phyloP scores from a whole-genome alignment of 345 rosid genomes.

The Populus simonii region DNA sequence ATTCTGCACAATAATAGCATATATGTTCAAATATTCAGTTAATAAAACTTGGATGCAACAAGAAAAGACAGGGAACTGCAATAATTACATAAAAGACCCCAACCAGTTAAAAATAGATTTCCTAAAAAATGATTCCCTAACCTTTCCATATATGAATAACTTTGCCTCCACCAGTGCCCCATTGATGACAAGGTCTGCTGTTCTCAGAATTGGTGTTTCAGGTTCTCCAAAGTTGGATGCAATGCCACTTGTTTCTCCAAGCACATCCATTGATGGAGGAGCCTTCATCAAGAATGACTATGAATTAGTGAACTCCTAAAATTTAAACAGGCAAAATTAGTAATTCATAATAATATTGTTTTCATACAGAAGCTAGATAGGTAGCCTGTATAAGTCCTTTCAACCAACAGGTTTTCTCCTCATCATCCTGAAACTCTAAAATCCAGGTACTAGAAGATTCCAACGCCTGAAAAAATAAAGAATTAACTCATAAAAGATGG shows the following conservation, averaged over 20 bases:
- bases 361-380: slow-evolving; percentile 88
- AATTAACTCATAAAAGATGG: not conserved
- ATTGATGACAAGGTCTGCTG: slow-evolving; percentile 75
- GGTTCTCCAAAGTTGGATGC: slow-evolving; percentile 37
- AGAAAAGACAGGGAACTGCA: not conserved
- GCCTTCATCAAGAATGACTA: slow-evolving; percentile 41
- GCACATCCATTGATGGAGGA: slow-evolving; percentile 63
- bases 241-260: slow-evolving; percentile 49
- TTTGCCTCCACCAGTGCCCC: slow-evolving; percentile 80
- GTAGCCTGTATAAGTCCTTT: slow-evolving; percentile 86
- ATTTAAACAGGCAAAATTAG: slow-evolving; percentile 2
- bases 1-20: slow-evolving; percentile 35
- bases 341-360: slow-evolving; percentile 10
- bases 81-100: not conserved
- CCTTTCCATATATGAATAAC: slow-evolving; percentile 73
- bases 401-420: slow-evolving; percentile 77
- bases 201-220: slow-evolving; percentile 44
- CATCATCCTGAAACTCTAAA: slow-evolving; percentile 66
- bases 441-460: slow-evolving; percentile 94
- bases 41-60: slow-evolving; percentile 4
- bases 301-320: slow-evolving; percentile 11
- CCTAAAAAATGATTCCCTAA: slow-evolving; percentile 5
- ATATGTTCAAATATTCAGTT: not conserved
- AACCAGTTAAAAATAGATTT: not conserved
- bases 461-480: slow-evolving; percentile 55